Evolutionary conservation across 2,329 filamentous ascomycete genomes (phyloP).

Genomic region (Fusarium siculi): DNA sequence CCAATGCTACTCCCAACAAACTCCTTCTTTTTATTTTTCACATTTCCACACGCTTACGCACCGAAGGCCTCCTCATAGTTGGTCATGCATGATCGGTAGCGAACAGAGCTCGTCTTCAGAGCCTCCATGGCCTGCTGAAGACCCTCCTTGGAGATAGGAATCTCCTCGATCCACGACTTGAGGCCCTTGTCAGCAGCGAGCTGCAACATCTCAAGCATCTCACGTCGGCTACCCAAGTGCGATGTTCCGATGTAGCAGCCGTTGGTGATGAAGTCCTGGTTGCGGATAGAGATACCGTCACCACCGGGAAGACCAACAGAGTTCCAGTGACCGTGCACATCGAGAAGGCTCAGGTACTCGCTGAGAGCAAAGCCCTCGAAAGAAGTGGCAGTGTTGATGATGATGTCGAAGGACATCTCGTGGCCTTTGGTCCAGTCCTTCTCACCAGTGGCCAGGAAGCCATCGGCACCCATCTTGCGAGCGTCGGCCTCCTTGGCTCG

Average conservation of each 20-base stretch:
- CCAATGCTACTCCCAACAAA: slow-evolving; percentile 7
- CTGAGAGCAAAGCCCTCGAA: slow-evolving; percentile 74
- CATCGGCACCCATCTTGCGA: slow-evolving; percentile 67
- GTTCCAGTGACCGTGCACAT: slow-evolving; percentile 84
- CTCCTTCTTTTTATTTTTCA: neutral
- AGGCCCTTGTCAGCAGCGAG: slow-evolving; percentile 76
- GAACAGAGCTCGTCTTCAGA: slow-evolving; percentile 76
- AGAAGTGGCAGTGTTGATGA: slow-evolving; percentile 78
- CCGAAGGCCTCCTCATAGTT: slow-evolving; percentile 76
- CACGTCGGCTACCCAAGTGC: slow-evolving; percentile 75
- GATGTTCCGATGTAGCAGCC: slow-evolving; percentile 78
- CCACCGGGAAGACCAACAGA: slow-evolving; percentile 84
- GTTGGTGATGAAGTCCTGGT: slow-evolving; percentile 79
- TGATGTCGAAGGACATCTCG: slow-evolving; percentile 76
- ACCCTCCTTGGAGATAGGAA: slow-evolving; percentile 78
- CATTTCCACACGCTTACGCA: slow-evolving; percentile 44
- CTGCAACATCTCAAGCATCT: slow-evolving; percentile 78
- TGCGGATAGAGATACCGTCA: slow-evolving; percentile 75
- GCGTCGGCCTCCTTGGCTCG: slow-evolving; percentile 70
- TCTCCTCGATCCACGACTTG: slow-evolving; percentile 76
- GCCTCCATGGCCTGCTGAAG: slow-evolving; percentile 75
- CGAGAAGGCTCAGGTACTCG: slow-evolving; percentile 81
- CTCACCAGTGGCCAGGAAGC: slow-evolving; percentile 68
- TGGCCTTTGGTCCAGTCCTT: slow-evolving; percentile 67
- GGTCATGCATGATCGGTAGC: slow-evolving; percentile 80